A percentile compares a stretch with the other conserved stretches of the same genome.
phyloP scores from a whole-genome alignment of 208 protist genomes.

The Crithidia acanthocephali region DNA sequence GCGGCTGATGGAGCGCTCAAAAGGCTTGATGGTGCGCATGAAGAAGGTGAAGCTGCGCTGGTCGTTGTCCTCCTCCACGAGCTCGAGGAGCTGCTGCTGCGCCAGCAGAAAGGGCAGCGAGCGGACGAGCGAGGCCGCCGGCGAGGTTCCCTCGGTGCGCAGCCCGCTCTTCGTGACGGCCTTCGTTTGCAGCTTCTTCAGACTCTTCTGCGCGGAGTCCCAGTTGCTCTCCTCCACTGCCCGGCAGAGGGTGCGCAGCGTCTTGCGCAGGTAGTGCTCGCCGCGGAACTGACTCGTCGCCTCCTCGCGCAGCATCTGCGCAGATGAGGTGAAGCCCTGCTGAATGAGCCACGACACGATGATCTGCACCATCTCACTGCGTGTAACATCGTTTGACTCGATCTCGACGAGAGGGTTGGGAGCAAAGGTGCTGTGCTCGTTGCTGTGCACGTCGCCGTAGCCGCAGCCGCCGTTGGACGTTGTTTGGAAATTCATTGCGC shows the following conservation, averaged over 20 bases:
- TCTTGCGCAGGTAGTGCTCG: constrained; percentile 80
- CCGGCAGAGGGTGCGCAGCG: constrained; percentile 63
- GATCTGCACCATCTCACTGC: constrained; percentile 73
- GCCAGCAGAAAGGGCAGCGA: constrained; percentile 75
- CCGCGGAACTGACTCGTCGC: constrained; percentile 65
- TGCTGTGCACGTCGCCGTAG: neutral
- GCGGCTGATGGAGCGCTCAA: constrained; percentile 65
- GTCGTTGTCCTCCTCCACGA: constrained; percentile 79
- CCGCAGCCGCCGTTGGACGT: neutral
- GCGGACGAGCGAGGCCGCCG: constrained; percentile 36
- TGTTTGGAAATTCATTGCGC: constrained; percentile 16
- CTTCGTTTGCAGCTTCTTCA: constrained; percentile 65
- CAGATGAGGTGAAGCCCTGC: constrained; percentile 77
- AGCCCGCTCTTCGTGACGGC: constrained; percentile 21
- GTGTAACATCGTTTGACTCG: constrained; percentile 64
- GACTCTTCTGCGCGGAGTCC: constrained; percentile 61
- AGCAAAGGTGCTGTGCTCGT: neutral
- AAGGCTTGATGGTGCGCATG: constrained; percentile 80
- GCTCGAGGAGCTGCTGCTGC: constrained; percentile 85
- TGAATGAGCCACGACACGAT: constrained; percentile 74
- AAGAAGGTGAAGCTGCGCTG: constrained; percentile 84
- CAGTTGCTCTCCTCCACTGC: constrained; percentile 79
- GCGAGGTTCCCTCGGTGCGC: constrained; percentile 27
- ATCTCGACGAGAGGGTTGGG: constrained; percentile 57
- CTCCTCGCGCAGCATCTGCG: constrained; percentile 85